phyloP scores from a whole-genome alignment of 257 asterid genomes.

The Solanum okadae region DNA sequence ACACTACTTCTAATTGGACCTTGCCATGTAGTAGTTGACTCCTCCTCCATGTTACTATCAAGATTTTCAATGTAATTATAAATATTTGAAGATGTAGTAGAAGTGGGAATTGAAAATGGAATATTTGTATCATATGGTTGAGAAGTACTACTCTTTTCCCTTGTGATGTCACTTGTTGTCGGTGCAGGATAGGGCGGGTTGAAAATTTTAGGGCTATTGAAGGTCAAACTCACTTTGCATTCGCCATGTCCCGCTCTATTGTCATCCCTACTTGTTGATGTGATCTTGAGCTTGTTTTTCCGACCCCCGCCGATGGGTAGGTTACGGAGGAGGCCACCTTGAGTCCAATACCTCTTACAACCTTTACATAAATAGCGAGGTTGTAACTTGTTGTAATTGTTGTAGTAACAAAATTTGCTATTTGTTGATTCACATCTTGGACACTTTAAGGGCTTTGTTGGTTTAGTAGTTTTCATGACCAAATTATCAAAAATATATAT shows the following conservation, averaged over 20 bases:
- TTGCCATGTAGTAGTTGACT: conserved; percentile 35
- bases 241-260: background rate
- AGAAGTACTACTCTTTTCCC: background rate
- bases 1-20: conserved; percentile 10
- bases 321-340: conserved; percentile 61
- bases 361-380: conserved; percentile 71
- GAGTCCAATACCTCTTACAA: conserved; percentile 78
- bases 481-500: background rate
- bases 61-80: conserved; percentile 18
- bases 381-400: conserved; percentile 62
- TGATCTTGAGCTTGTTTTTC: conserved; percentile 28
- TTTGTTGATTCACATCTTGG: conserved; percentile 56
- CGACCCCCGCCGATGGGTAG: conserved; percentile 67
- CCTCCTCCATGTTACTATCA: conserved; percentile 27
- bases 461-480: conserved; percentile 1
- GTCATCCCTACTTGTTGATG: background rate
- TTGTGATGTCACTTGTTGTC: background rate
- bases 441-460: conserved; percentile 36
- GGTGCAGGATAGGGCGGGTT: background rate
- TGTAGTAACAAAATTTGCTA: conserved; percentile 74
- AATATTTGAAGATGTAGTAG: background rate
- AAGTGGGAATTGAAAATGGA: background rate
- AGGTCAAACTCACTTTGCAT: background rate
- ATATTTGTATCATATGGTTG: conserved; percentile 5
- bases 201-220: background rate